Base-by-base conservation (phyloP, 768 basidiomycete species). In the Paxillus involutus region DNA sequence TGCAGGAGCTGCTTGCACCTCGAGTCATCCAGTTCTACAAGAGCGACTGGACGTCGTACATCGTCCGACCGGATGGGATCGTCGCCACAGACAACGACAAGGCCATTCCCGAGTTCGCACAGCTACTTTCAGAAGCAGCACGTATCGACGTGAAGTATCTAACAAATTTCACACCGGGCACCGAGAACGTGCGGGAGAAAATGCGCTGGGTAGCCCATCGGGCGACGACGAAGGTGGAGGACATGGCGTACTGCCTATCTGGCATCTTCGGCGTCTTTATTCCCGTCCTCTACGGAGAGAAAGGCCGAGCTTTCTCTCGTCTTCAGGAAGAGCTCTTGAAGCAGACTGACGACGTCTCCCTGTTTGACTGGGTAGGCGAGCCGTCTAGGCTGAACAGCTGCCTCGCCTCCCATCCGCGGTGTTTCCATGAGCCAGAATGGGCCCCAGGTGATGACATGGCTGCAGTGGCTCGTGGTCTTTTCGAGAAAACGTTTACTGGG, bases 321-420 rank as follows among this genome's bases (percentile, higher is more conserved):
- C 40, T 57, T 11, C 33, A 41, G 29, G 41, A 47, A n/a, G 51
- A 57, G 30, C 40, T 57, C 41, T 16, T 57, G 35, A 24, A 40
- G n/a, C 51, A 44, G 8, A 47, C 51, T 2, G 51, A 46, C 2
- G 55, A 53, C 40, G 24, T 44, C 10, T 47, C 51, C 8, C 30
- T 57, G 3, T 47, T 57, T 14, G 55, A 57, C 39, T 57, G 55
- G 46, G 51, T 53, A 8, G 55, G 55, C 7, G 35, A 55, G 24
- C 41, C 32, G 12, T 49, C 56, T 12, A 30, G 21, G 16, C 41
- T 53, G 32, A 44, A 54, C 17, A 53, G 52, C 10, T 53, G 47
- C 35, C 36, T 57, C n/a, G 53, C 53, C 33, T 51, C 53, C 10
- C 53, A 51, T 24, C 53, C 53, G 21, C 29, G 30, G 17, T 54